Evolutionary conservation across 495 filamentous ascomycete genomes (phyloP).

Genomic region (Recurvomyces mirabilis): DNA sequence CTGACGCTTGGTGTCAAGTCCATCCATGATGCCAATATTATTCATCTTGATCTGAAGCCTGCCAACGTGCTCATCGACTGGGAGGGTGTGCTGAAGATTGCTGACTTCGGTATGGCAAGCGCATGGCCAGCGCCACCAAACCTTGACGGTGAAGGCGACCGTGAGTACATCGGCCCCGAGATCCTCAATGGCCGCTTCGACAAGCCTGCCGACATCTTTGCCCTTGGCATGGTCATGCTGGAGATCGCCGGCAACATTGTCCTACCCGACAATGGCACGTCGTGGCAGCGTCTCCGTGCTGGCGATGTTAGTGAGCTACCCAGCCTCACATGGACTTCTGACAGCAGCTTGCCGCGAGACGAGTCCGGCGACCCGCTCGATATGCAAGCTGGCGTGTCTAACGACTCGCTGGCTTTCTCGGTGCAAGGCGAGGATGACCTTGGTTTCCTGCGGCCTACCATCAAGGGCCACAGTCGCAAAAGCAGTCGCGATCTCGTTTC

Average conservation of each 20-base stretch:
- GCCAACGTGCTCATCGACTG: constrained; percentile 87
- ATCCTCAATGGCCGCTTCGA: constrained; percentile 73
- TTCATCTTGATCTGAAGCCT: constrained; percentile 91
- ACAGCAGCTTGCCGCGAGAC: constrained; percentile 59
- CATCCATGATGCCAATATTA: constrained; percentile 77
- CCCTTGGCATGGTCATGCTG: constrained; percentile 82
- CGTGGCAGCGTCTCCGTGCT: constrained; percentile 76
- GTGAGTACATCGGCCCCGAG: constrained; percentile 90
- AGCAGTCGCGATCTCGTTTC: constrained; percentile 54
- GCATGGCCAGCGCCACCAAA: constrained; percentile 59
- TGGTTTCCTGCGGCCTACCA: constrained; percentile 14
- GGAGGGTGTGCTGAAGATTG: constrained; percentile 87
- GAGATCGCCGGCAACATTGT: constrained; percentile 87
- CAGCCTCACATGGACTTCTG: constrained; percentile 65
- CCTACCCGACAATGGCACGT: constrained; percentile 79
- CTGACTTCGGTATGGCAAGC: constrained; percentile 89
- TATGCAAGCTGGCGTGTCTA: constrained; percentile 6
- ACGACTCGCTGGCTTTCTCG: constrained; percentile 14
- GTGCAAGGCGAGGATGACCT: constrained; percentile 14
- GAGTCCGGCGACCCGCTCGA: constrained; percentile 55
- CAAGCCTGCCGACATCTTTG: constrained; percentile 86
- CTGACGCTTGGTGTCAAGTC: constrained; percentile 70
- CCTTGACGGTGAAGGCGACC: constrained; percentile 86
- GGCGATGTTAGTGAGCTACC: constrained; percentile 81
- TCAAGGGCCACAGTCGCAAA: constrained; percentile 19